Evolutionary conservation across 257 asterid genomes (phyloP).

Genomic region (Anisodus tanguticus): DNA sequence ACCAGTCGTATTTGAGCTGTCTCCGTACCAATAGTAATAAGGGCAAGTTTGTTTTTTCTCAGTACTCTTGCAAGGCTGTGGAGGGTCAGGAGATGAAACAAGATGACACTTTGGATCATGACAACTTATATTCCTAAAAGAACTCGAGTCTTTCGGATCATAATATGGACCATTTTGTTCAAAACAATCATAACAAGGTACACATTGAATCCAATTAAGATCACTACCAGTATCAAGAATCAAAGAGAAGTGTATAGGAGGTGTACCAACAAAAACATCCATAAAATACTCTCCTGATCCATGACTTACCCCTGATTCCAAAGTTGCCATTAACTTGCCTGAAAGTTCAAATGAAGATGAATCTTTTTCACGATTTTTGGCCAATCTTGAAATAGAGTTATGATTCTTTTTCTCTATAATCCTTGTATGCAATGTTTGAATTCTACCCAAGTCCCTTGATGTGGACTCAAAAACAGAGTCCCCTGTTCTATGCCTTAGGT

Average conservation of each 20-base stretch:
- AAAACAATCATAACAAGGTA: conserved; percentile 86
- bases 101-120: conserved; percentile 69
- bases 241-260: conserved; percentile 79
- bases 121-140: conserved; percentile 65
- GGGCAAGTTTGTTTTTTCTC: conserved; percentile 63
- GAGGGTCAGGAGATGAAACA: conserved; percentile 81
- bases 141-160: conserved; percentile 59
- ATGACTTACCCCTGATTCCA: conserved; percentile 69
- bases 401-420: conserved; percentile 66
- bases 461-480: conserved; percentile 58
- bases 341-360: conserved; percentile 46
- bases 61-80: conserved; percentile 49
- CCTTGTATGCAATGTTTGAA: conserved; percentile 70
- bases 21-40: conserved; percentile 94
- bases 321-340: conserved; percentile 72
- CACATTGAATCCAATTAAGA: conserved; percentile 92
- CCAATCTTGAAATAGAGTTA: conserved; percentile 47
- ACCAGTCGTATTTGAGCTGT: conserved; percentile 86
- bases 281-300: conserved; percentile 82
- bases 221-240: conserved; percentile 95
- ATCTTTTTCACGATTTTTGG: conserved; percentile 29
- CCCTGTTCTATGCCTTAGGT: conserved; percentile 58
- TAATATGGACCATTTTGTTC: conserved; percentile 80
- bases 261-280: conserved; percentile 90
- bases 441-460: conserved; percentile 66